Conservation (phyloP, 495 filamentous ascomycete genomes). For the Aspergillus bridgeri region DNA sequence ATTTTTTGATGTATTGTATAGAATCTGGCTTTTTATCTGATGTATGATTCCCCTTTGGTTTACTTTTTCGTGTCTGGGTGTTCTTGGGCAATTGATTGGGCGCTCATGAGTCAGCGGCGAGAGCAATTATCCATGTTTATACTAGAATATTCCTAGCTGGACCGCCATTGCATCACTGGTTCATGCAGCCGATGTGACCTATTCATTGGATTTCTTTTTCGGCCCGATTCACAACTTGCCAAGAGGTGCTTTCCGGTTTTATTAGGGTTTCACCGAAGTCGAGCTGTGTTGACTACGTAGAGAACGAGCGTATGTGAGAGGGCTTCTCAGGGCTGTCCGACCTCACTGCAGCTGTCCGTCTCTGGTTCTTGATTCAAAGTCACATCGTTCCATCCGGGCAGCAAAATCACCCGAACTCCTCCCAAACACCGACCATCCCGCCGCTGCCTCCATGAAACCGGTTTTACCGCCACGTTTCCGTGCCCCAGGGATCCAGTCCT, state of each 20-base stretch:
- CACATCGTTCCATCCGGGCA: too few relatives aligned
- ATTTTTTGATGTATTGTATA: constrained; percentile 17
- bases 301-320: too few relatives aligned
- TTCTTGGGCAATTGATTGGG: constrained; percentile 13
- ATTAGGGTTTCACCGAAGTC: too few relatives aligned
- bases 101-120: constrained; percentile 13
- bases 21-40: constrained; percentile 10
- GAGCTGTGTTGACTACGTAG: too few relatives aligned
- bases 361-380: too few relatives aligned
- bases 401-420: neutral
- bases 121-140: constrained; percentile 7
- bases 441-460: neutral
- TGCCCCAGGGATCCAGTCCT: neutral
- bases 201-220: neutral
- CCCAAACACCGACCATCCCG: neutral
- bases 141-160: constrained; percentile 7
- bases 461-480: constrained; percentile 11
- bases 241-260: neutral
- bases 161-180: constrained; percentile 10
- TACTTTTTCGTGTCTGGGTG: constrained; percentile 7
- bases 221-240: neutral
- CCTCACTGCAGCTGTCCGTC: too few relatives aligned
- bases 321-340: too few relatives aligned
- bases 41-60: constrained; percentile 15
- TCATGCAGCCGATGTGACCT: neutral